Percentiles rank a stretch among this genome's conserved stretches.
phyloP scores from a whole-genome alignment of 2,329 filamentous ascomycete species.

The Mycosphaerella sp. region DNA sequence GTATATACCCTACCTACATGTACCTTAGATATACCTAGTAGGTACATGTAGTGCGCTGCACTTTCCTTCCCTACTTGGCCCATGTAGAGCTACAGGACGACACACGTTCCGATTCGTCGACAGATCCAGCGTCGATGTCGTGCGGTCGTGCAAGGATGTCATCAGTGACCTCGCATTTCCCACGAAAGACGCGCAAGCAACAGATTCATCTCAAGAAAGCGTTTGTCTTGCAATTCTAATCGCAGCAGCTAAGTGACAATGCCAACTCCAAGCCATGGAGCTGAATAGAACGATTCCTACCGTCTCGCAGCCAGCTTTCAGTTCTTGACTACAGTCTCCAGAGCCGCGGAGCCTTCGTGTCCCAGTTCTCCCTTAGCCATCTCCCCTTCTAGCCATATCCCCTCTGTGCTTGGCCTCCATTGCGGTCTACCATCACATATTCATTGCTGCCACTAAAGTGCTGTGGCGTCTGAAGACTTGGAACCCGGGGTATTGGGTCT shows the following conservation, averaged over 20 bases:
- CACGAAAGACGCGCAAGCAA: background rate
- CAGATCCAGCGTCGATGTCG: background rate
- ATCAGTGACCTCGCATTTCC: background rate
- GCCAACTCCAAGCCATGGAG: constrained; percentile 9
- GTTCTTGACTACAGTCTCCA: constrained; percentile 13
- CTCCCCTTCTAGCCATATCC: constrained; percentile 18
- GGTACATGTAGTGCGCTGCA: too few relatives aligned
- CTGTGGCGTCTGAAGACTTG: constrained; percentile 13
- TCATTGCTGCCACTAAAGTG: constrained; percentile 25
- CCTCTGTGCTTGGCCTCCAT: constrained; percentile 19
- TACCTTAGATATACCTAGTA: too few relatives aligned
- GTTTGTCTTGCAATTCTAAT: constrained; percentile 9
- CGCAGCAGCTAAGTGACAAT: constrained; percentile 18
- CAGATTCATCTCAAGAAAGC: constrained; percentile 5
- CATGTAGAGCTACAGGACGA: too few relatives aligned
- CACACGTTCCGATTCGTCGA: background rate
- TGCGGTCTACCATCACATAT: constrained; percentile 32
- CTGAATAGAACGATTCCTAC: constrained; percentile 13
- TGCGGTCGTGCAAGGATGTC: background rate
- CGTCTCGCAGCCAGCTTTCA: constrained; percentile 15
- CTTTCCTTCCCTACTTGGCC: too few relatives aligned
- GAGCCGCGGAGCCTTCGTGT: constrained; percentile 1
- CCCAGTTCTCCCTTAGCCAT: background rate
- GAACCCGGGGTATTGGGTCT: constrained; percentile 21
- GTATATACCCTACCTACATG: too few relatives aligned